phyloP scores from a whole-genome alignment of 2,329 filamentous ascomycete genomes.

The Ceratocystis ficicola region DNA sequence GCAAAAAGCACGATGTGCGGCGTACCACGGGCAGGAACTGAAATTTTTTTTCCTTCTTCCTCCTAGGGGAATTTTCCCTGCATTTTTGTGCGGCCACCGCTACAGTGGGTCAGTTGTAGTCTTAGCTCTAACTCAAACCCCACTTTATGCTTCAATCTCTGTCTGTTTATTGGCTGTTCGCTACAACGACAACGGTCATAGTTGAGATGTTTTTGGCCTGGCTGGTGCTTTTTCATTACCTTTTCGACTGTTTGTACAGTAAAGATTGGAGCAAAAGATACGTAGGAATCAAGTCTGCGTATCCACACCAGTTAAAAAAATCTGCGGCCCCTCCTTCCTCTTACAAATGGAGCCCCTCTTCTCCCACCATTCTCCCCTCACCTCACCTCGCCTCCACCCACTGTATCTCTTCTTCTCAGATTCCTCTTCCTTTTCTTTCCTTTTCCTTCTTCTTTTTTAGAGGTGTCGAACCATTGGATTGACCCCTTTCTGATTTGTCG shows the following conservation, averaged over 20 bases:
- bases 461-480: slow-evolving; percentile 22
- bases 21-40: slow-evolving; percentile 4
- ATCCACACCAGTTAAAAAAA: slow-evolving; percentile 16
- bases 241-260: background rate
- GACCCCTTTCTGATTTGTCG: slow-evolving; percentile 20
- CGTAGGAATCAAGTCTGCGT: slow-evolving; percentile 1
- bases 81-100: slow-evolving; percentile 9
- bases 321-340: slow-evolving; percentile 21
- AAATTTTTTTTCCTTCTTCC: slow-evolving; percentile 24
- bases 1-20: too few species aligned
- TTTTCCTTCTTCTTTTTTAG: slow-evolving; percentile 18
- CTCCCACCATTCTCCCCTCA: slow-evolving; percentile 19
- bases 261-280: slow-evolving; percentile 6
- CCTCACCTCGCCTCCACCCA: slow-evolving; percentile 13
- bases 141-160: slow-evolving; percentile 6
- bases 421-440: slow-evolving; percentile 17
- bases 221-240: slow-evolving; percentile 1
- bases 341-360: slow-evolving; percentile 19
- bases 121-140: slow-evolving; percentile 15
- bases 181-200: background rate
- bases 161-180: background rate
- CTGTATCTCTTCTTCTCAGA: slow-evolving; percentile 12
- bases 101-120: background rate
- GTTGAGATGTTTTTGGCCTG: slow-evolving; percentile 8
- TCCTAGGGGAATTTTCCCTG: slow-evolving; percentile 7